A percentile compares a stretch with the other conserved stretches of the same genome.
phyloP scores from a whole-genome alignment of 169 alveolate species.

The Fabrea salina region DNA sequence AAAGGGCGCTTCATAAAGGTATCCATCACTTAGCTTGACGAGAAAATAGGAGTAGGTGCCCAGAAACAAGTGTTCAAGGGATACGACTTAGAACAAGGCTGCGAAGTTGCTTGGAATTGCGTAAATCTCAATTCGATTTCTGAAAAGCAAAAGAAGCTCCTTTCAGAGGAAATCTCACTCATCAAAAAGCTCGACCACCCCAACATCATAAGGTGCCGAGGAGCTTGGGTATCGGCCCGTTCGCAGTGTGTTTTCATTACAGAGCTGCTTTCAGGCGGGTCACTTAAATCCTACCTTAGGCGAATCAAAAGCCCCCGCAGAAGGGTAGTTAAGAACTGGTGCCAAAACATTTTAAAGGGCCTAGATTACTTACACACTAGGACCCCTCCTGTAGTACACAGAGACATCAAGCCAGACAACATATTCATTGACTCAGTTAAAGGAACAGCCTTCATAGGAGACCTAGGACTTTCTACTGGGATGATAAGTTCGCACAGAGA shows the following conservation, averaged over 20 bases:
- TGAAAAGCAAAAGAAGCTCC: slow-evolving; percentile 51
- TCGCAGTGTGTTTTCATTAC: slow-evolving; percentile 53
- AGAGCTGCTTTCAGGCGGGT: too few species aligned
- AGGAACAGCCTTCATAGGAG: slow-evolving; percentile 74
- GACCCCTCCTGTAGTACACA: slow-evolving; percentile 67
- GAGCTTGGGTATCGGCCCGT: slow-evolving; percentile 51
- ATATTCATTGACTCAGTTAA: slow-evolving; percentile 65
- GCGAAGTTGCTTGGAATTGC: background rate
- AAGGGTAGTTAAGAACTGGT: slow-evolving; percentile 67
- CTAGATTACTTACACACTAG: slow-evolving; percentile 70
- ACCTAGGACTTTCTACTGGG: slow-evolving; percentile 59
- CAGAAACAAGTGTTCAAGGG: too few species aligned
- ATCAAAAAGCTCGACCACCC: slow-evolving; percentile 67
- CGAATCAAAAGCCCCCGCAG: slow-evolving; percentile 64
- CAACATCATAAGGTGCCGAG: slow-evolving; percentile 59
- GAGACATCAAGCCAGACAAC: slow-evolving; percentile 73
- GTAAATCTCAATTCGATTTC: background rate
- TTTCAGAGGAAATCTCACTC: slow-evolving; percentile 53
- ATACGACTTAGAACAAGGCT: background rate
- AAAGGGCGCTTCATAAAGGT: background rate
- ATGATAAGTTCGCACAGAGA: background rate
- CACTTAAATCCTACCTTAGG: slow-evolving; percentile 54
- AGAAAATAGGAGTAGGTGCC: too few species aligned
- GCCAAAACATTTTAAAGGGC: slow-evolving; percentile 73
- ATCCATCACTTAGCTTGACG: too few species aligned